Evolutionary conservation across 192 early-diverging fungal genomes (phyloP).

Genomic region (Coemansia sp.): DNA sequence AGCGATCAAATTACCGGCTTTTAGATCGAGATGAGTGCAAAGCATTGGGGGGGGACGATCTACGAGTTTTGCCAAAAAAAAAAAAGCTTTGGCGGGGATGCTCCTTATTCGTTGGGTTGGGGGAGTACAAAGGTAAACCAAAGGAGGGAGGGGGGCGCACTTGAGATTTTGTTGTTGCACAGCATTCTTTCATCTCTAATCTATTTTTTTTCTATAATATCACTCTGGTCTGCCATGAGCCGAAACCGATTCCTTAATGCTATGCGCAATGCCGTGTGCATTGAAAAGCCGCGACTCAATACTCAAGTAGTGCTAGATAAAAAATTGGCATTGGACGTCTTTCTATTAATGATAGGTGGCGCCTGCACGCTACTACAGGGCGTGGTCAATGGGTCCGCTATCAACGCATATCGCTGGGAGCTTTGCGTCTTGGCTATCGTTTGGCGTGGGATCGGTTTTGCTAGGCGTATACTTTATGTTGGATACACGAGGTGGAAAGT

Average conservation of each 20-base stretch:
- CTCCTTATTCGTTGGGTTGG: background rate
- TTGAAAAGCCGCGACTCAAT: conserved; percentile 46
- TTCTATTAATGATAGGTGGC: conserved; percentile 46
- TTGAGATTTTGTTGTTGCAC: background rate
- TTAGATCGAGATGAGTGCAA: background rate
- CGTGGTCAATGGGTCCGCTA: conserved; percentile 45
- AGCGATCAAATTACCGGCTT: background rate
- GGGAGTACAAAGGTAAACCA: background rate
- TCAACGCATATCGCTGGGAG: conserved; percentile 49
- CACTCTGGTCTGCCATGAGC: conserved; percentile 9
- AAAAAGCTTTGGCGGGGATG: too few species aligned
- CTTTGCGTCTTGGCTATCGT: conserved; percentile 48
- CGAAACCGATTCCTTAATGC: conserved; percentile 33
- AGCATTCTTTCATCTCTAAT: background rate
- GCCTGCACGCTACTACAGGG: conserved; percentile 40
- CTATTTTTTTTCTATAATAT: background rate
- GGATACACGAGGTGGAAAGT: conserved; percentile 44
- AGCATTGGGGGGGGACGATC: background rate
- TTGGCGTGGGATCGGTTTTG: conserved; percentile 42
- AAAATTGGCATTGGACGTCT: conserved; percentile 38
- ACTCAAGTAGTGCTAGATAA: conserved; percentile 39
- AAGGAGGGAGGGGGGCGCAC: background rate
- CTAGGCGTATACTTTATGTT: conserved; percentile 49
- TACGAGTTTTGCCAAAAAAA: background rate
- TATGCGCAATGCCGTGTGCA: conserved; percentile 32